These are phyloP conservation scores for Sporisorium scitamineum DNA, from an alignment of 1,284 basidiomycete species.

Conservation along the genomic window DNA sequence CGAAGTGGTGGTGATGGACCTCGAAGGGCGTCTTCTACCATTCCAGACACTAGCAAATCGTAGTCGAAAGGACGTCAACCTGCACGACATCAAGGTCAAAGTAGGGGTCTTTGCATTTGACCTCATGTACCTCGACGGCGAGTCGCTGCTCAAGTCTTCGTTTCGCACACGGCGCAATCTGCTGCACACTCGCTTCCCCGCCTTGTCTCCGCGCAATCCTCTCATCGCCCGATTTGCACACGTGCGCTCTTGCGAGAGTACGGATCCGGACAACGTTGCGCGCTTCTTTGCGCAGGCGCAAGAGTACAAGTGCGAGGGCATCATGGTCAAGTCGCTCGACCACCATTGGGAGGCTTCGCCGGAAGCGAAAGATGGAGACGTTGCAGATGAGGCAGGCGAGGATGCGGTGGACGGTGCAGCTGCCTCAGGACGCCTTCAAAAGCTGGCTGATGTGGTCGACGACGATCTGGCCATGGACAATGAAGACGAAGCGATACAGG, in stretches of 20 bases:
- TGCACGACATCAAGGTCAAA: conserved; percentile 64
- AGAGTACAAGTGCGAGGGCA: conserved; percentile 86
- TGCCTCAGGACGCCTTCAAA: conserved; percentile 61
- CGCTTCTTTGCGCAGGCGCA: conserved; percentile 83
- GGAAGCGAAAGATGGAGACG: conserved; percentile 65
- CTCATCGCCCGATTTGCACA: conserved; percentile 79
- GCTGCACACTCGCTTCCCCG: conserved; percentile 73
- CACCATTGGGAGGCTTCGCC: conserved; percentile 50
- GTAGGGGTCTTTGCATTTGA: conserved; percentile 67
- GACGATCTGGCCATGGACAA: conserved; percentile 58
- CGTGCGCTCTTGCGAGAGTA: conserved; percentile 82
- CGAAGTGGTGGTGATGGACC: conserved; percentile 74
- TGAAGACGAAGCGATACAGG: conserved; percentile 42
- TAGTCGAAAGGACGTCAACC: conserved; percentile 63
- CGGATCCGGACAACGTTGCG: conserved; percentile 76
- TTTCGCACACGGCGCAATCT: conserved; percentile 80
- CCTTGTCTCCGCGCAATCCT: conserved; percentile 69
- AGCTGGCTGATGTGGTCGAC: conserved; percentile 56
- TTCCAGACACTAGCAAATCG: conserved; percentile 64
- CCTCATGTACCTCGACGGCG: conserved; percentile 70
- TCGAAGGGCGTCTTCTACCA: conserved; percentile 58
- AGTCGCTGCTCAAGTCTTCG: conserved; percentile 78
- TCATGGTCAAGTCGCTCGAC: conserved; percentile 87
- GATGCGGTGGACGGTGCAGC: not conserved
- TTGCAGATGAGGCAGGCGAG: not conserved